Base-by-base conservation (phyloP, 2,329 filamentous ascomycete species). In the Chalara sp. region DNA sequence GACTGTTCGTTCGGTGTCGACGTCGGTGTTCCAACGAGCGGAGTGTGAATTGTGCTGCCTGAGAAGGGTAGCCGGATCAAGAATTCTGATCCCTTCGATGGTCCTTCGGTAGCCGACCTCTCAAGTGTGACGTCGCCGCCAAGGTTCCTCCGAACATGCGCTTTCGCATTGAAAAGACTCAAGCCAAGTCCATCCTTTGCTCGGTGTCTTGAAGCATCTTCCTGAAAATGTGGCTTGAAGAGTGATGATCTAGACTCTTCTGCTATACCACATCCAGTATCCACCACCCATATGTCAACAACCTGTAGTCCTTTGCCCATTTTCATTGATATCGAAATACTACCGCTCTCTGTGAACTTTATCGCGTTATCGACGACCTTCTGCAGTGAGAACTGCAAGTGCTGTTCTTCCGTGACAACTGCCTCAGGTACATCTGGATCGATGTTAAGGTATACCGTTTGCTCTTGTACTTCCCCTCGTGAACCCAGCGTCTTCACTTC, bases 81-180 rank as follows among this genome's bases (percentile, higher is more conserved):
- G 62, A 88, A 88, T 57, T 86, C 81, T 1, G 81, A 81, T 8
- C 84, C 84, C 60, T 76, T 78, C 32, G 72, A 66, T 7, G 80
- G 76, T 0, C 82, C 83, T 6, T 74, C 70, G 0, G 81, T 83
- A 32, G 80, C 77, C 5, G 84, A 85, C 46, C 76, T 74, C 41
- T 82, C 74, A 57, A 84, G 81, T 47, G 78, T 75, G 21, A 88
- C 68, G 65, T 87, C 84, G 12, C 84, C 84, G 30, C 83, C 82
- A 50, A 87, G 49, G 32, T 61, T 76, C 62, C 83, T 84, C 49
- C 84, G 74, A 5, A 84, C 81, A 44, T 87, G 72, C 4, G 83
- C 83, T 66, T 87, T 87, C 1, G 84, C 84, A n/a, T 87, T 84
- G 61, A 87, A 74, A 8, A 88, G 68, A 31, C 84, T 84, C 6